Evolutionary conservation across 2,329 filamentous ascomycete species (phyloP).

Genomic region (Lojkania enalia): DNA sequence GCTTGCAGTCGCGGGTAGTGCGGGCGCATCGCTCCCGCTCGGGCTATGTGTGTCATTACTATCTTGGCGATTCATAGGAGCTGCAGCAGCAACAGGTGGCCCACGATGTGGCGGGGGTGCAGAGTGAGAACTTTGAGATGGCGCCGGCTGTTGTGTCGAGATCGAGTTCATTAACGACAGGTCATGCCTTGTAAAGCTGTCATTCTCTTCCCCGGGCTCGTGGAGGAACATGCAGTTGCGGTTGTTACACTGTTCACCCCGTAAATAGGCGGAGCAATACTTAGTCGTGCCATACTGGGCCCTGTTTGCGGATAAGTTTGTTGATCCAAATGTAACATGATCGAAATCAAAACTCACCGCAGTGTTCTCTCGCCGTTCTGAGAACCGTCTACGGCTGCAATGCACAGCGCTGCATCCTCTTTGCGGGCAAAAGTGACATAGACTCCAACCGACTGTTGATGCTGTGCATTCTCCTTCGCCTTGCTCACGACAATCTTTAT

Average conservation of each 20-base stretch:
- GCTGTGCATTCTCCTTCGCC: constrained; percentile 71
- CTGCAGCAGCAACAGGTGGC: constrained; percentile 57
- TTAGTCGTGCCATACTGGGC: constrained; percentile 89
- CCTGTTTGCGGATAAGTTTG: constrained; percentile 44
- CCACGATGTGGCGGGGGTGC: constrained; percentile 56
- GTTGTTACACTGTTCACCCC: constrained; percentile 92
- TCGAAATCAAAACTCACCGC: constrained; percentile 58
- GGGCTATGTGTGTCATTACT: constrained; percentile 73
- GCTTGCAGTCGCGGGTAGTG: constrained; percentile 88
- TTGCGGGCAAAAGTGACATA: constrained; percentile 98
- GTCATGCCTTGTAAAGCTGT: constrained; percentile 93
- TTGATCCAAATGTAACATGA: constrained; percentile 2
- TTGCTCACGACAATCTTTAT: constrained; percentile 99
- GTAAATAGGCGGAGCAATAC: constrained; percentile 95
- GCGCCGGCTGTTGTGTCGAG: constrained; percentile 72
- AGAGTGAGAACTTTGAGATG: constrained; percentile 56
- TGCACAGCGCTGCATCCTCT: constrained; percentile 86
- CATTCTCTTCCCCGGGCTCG: constrained; percentile 96
- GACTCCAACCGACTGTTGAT: constrained; percentile 86
- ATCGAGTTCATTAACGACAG: constrained; percentile 92
- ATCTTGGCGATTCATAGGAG: constrained; percentile 71
- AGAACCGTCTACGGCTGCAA: constrained; percentile 88
- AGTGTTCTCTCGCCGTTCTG: constrained; percentile 85
- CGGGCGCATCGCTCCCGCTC: constrained; percentile 72
- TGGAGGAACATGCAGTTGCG: constrained; percentile 98